phyloP scores from a whole-genome alignment of 805 yeast species.

The Metschnikowia arizonensis region DNA sequence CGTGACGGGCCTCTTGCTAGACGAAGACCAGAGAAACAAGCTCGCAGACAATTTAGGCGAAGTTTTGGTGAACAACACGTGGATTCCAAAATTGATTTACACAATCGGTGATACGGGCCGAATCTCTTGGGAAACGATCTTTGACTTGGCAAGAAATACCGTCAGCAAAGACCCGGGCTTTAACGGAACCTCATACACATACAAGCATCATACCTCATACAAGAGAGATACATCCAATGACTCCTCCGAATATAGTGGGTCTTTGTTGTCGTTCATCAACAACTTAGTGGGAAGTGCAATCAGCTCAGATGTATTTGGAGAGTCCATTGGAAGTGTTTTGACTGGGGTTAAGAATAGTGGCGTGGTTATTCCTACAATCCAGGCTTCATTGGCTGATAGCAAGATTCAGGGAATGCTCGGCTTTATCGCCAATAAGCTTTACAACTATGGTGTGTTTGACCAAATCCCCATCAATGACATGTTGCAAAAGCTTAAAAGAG shows the following conservation, averaged over 20 bases:
- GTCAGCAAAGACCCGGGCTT: conserved; percentile 27
- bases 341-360: conserved; percentile 31
- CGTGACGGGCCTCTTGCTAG: conserved; percentile 23
- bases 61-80: conserved; percentile 25
- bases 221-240: conserved; percentile 9
- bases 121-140: conserved; percentile 28
- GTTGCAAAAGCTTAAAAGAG: conserved; percentile 23
- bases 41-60: conserved; percentile 27
- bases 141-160: conserved; percentile 26
- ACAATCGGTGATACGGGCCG: conserved; percentile 33
- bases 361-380: conserved; percentile 25
- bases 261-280: conserved; percentile 29
- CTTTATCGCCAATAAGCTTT: conserved; percentile 25
- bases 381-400: conserved; percentile 24
- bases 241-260: conserved; percentile 23
- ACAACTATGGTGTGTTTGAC: conserved; percentile 32
- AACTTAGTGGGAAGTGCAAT: conserved; percentile 27
- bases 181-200: conserved; percentile 13
- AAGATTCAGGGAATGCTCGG: conserved; percentile 19
- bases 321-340: conserved; percentile 23
- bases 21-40: conserved; percentile 26
- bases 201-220: background rate
- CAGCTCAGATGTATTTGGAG: conserved; percentile 19
- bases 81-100: conserved; percentile 27
- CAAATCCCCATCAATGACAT: conserved; percentile 25